Evolutionary conservation across 2,329 filamentous ascomycete species (phyloP).

Genomic region (Chaetomium strumarium): DNA sequence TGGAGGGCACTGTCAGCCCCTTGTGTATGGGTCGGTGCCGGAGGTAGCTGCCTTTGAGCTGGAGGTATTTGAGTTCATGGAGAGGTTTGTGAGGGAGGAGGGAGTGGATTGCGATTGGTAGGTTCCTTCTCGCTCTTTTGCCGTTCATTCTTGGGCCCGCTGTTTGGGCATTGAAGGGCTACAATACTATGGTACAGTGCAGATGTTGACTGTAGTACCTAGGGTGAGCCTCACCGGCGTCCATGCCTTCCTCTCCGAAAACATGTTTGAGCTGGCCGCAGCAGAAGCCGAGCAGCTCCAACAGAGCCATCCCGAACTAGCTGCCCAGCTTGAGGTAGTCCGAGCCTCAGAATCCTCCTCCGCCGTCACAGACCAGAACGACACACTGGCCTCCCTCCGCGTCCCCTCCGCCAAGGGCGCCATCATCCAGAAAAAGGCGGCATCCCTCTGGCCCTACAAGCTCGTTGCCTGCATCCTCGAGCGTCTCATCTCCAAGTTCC

Average conservation of each 20-base stretch:
- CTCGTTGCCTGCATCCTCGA: slow-evolving; percentile 68
- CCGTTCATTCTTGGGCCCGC: slow-evolving; percentile 34
- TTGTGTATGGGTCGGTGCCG: slow-evolving; percentile 55
- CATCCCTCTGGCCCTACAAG: slow-evolving; percentile 78
- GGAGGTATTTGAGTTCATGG: slow-evolving; percentile 57
- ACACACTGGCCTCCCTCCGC: slow-evolving; percentile 45
- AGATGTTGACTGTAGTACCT: slow-evolving; percentile 60
- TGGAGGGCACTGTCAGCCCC: slow-evolving; percentile 69
- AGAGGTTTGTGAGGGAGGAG: slow-evolving; percentile 49
- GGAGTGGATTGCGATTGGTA: slow-evolving; percentile 62
- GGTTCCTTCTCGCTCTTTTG: slow-evolving; percentile 31
- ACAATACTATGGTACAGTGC: slow-evolving; percentile 33
- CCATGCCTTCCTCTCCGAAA: slow-evolving; percentile 54
- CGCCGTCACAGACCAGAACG: slow-evolving; percentile 19
- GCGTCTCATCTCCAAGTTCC: slow-evolving; percentile 39
- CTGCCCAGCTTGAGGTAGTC: slow-evolving; percentile 39
- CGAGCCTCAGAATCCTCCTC: slow-evolving; percentile 19
- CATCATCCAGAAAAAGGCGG: slow-evolving; percentile 58
- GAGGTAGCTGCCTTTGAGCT: slow-evolving; percentile 67
- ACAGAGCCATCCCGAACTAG: slow-evolving; percentile 51
- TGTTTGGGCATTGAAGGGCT: slow-evolving; percentile 4
- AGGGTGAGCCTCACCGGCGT: slow-evolving; percentile 44
- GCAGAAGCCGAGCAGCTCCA: slow-evolving; percentile 46
- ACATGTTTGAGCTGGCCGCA: slow-evolving; percentile 48
- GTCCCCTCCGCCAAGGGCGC: slow-evolving; percentile 55